These are phyloP conservation scores for Mortierella polycephala DNA, from an alignment of 371 early-diverging fungal species.

Conservation along the genomic window DNA sequence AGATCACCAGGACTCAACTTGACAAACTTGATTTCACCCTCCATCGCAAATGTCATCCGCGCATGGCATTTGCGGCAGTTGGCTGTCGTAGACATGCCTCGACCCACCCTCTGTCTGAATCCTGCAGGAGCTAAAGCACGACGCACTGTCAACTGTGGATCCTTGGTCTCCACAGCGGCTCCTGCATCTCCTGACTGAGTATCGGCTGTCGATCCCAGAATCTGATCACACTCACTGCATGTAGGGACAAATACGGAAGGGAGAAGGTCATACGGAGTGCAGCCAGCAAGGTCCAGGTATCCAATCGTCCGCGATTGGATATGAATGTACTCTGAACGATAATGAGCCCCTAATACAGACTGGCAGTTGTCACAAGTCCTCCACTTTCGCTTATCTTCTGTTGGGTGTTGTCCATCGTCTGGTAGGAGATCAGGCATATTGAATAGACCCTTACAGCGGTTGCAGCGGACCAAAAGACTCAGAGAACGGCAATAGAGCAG, in stretches of 20 bases:
- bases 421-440: slow-evolving; percentile 66
- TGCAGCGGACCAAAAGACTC: slow-evolving; percentile 74
- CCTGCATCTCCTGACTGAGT: background rate
- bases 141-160: background rate
- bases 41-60: slow-evolving; percentile 37
- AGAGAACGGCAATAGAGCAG: slow-evolving; percentile 71
- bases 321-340: slow-evolving; percentile 69
- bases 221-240: slow-evolving; percentile 60
- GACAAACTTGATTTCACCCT: slow-evolving; percentile 63
- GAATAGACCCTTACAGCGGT: slow-evolving; percentile 73
- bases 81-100: slow-evolving; percentile 44
- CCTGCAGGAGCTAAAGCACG: slow-evolving; percentile 9
- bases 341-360: slow-evolving; percentile 68
- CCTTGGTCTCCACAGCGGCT: background rate
- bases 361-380: slow-evolving; percentile 75
- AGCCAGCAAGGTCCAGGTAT: slow-evolving; percentile 77
- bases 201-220: slow-evolving; percentile 29
- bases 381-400: slow-evolving; percentile 65
- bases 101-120: slow-evolving; percentile 31
- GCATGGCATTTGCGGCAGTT: slow-evolving; percentile 65
- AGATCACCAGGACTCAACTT: slow-evolving; percentile 55
- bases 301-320: slow-evolving; percentile 69
- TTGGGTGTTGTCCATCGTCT: slow-evolving; percentile 10
- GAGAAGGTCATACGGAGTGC: slow-evolving; percentile 73
- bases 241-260: slow-evolving; percentile 73